Percentiles rank a stretch among this genome's conserved stretches.
These are phyloP conservation scores for Tranzscheliella williamsii DNA, from an alignment of 1,284 basidiomycete genomes.

Conservation along the genomic window DNA sequence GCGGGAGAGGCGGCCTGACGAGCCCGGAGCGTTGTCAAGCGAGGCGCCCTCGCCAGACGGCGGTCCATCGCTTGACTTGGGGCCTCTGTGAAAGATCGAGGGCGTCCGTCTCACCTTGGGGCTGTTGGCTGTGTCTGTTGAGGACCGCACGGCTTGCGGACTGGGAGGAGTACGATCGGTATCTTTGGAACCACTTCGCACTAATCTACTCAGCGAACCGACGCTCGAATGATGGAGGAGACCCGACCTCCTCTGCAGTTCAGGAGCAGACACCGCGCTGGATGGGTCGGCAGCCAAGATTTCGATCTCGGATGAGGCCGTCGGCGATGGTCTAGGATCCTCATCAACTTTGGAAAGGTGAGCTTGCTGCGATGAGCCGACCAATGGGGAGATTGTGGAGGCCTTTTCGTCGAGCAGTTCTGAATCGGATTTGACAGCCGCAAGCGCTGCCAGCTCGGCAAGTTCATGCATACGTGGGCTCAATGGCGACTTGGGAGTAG, in stretches of 20 bases:
- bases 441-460: constrained; percentile 29
- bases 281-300: too few species aligned
- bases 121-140: constrained; percentile 23
- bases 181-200: constrained; percentile 19
- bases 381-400: too few species aligned
- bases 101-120: constrained; percentile 39
- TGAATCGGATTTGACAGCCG: constrained; percentile 1
- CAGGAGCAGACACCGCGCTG: not conserved
- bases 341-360: too few species aligned
- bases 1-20: constrained; percentile 38
- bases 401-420: too few species aligned
- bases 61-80: constrained; percentile 25
- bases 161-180: constrained; percentile 5
- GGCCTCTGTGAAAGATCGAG: constrained; percentile 37
- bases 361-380: too few species aligned
- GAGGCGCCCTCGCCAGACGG: constrained; percentile 6
- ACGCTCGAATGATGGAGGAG: constrained; percentile 24
- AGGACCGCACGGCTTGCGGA: constrained; percentile 6
- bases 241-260: constrained; percentile 11
- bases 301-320: too few species aligned
- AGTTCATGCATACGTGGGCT: constrained; percentile 32
- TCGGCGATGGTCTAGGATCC: too few species aligned
- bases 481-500: constrained; percentile 28
- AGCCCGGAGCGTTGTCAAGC: constrained; percentile 6
- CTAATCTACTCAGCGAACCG: constrained; percentile 18